Evolutionary conservation across 2,329 filamentous ascomycete genomes (phyloP), one percentile per base, ranked within the genome.

Genomic region (Curvularia sp.): DNA sequence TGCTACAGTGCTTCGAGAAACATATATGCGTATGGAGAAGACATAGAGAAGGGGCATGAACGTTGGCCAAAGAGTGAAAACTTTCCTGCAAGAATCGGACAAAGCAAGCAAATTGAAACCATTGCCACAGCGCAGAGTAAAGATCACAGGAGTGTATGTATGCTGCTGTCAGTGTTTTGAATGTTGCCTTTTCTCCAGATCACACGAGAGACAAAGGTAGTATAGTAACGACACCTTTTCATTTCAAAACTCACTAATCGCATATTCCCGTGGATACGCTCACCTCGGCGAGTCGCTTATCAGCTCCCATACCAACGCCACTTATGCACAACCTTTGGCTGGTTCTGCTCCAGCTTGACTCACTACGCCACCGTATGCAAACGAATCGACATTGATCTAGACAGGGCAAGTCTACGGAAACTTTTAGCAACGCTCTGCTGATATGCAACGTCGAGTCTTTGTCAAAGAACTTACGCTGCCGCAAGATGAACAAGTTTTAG

Each of bases 401-500:
- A 68, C 65, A 3, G 70, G 70, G 64, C 70, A 73, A 15, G 61
- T 61, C 70, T 72, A 41, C 13, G 19, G 32, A 7, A 1, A 34
- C 12, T 21, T 2, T 57, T 23, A 57, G 49, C 15, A 21, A 4
- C 30, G 10, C 1, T 36, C 10, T 19, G 6, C 1, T 15, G 5
- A 9, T 1, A 9, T 3, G 3, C 18, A 6, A 12, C n/a, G 15
- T 3, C 5, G 15, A 3, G 18, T 38, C 3, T 3, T 9, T 1
- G 30, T 10, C 5, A 2, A 23, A 21, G 9, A 12, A 27, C 55
- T 49, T 52, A 78, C 75, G 59, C 71, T 74, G 52, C 77, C 77
- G 61, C 77, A 78, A 48, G 75, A 76, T 28, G 67, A 55, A 60
- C 77, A 78, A 10, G 69, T 75, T 71, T 78, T 78, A 49, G 55